Evolutionary conservation across 163 green algal genomes (phyloP).

Genomic region (Coccomyxa subellipsoidea): DNA sequence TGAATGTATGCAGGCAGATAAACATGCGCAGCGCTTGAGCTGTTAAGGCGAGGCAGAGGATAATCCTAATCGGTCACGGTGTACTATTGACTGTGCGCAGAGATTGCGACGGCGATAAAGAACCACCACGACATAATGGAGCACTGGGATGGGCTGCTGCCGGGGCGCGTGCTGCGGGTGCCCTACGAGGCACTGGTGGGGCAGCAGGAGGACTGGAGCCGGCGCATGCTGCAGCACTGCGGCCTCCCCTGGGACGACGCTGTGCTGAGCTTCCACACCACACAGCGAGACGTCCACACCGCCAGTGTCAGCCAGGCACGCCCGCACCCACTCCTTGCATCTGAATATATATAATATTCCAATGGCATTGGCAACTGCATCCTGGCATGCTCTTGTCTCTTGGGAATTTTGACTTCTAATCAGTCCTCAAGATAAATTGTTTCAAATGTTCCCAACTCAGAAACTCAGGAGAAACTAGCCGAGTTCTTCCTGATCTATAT

Average conservation of each 20-base stretch:
- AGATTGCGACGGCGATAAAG: slow-evolving; percentile 38
- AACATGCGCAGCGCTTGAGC: no score
- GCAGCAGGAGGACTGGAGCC: slow-evolving; percentile 21
- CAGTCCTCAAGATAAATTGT: no score
- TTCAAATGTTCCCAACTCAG: no score
- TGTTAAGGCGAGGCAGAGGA: no score
- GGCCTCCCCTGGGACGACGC: slow-evolving; percentile 46
- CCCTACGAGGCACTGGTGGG: slow-evolving; percentile 56
- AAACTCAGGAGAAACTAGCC: no score
- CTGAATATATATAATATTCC: not conserved
- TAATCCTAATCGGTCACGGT: no score
- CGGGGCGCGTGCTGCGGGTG: slow-evolving; percentile 48
- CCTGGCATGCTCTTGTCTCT: not conserved
- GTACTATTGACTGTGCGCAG: slow-evolving; percentile 30
- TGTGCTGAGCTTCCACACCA: slow-evolving; percentile 55
- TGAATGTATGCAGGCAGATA: no score
- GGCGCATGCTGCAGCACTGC: slow-evolving; percentile 43
- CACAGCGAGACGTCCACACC: slow-evolving; percentile 43
- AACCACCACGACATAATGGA: slow-evolving; percentile 39
- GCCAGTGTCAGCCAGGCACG: slow-evolving; percentile 52
- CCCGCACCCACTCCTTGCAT: not conserved
- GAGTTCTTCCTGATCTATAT: no score
- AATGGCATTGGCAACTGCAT: not conserved
- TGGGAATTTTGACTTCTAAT: no score
- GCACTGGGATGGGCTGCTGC: slow-evolving; percentile 61